These are phyloP conservation scores for Pythium rishiriense DNA, from an alignment of 352 stramenopile genomes.

Conservation along the genomic window DNA sequence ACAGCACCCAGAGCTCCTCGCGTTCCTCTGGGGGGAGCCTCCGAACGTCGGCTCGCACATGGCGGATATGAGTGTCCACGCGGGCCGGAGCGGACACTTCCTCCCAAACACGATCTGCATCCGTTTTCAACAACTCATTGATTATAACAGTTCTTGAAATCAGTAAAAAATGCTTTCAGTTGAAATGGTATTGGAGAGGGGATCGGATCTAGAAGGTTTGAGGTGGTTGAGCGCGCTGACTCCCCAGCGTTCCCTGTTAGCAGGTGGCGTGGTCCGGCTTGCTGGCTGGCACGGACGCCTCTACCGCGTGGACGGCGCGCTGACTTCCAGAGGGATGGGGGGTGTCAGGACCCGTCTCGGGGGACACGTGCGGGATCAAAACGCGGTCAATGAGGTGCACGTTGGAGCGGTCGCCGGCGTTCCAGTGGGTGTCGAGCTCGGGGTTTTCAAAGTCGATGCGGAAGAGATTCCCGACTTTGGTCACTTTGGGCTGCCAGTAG, in stretches of 20 bases:
- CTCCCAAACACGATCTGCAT: no score
- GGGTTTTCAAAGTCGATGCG: constrained; percentile 85
- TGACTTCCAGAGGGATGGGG: constrained; percentile 1
- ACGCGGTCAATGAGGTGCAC: constrained; percentile 82
- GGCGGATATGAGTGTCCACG: no score
- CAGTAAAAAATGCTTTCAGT: not conserved
- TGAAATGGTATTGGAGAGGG: not conserved
- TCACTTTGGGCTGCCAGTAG: constrained; percentile 83
- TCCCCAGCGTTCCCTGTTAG: not conserved
- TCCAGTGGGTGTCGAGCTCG: constrained; percentile 70
- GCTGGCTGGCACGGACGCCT: constrained; percentile 3
- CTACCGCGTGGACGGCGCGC: constrained; percentile 3
- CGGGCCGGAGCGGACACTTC: no score
- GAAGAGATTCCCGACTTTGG: constrained; percentile 82
- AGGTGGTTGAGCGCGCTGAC: not conserved
- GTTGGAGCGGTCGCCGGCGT: constrained; percentile 75
- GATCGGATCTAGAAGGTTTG: not conserved
- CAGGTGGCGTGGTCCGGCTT: constrained; percentile 1
- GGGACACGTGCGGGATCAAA: constrained; percentile 19
- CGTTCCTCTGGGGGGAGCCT: no score
- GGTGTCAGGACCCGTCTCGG: constrained; percentile 1
- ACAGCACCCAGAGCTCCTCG: no score
- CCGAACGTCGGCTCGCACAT: no score
- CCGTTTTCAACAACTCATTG: not conserved
- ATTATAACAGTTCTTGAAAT: not conserved